A percentile compares a stretch with the other conserved stretches of the same genome.
These are phyloP conservation scores for Trametes meyenii DNA, from an alignment of 768 basidiomycete genomes.

Conservation along the genomic window DNA sequence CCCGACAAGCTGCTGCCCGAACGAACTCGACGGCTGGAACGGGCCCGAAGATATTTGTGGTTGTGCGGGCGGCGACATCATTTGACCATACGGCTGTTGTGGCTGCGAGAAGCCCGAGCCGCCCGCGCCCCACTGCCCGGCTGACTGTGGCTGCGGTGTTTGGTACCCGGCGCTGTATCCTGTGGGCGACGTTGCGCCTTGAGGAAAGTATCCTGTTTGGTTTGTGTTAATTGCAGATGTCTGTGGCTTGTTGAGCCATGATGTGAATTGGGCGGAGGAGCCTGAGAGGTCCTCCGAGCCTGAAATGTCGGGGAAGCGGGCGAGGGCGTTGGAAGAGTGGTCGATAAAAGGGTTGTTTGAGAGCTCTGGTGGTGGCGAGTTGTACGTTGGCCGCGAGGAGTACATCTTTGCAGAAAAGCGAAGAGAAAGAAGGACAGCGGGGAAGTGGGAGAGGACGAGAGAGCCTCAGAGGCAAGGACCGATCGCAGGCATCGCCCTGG, in stretches of 20 bases:
- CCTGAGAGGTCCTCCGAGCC: conserved; percentile 24
- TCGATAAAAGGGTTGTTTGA: conserved; percentile 74
- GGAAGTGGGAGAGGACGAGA: neutral
- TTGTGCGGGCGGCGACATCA: conserved; percentile 27
- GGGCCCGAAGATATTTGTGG: conserved; percentile 37
- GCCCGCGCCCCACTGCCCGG: conserved; percentile 13
- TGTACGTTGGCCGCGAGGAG: conserved; percentile 25
- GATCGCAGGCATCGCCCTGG: neutral
- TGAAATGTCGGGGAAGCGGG: conserved; percentile 68
- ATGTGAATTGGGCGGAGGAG: conserved; percentile 39
- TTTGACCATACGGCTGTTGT: conserved; percentile 18
- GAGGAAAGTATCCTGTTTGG: conserved; percentile 26
- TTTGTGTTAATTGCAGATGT: conserved; percentile 19
- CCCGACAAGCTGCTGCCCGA: conserved; percentile 56
- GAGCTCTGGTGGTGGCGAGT: conserved; percentile 35
- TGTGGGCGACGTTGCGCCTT: conserved; percentile 6
- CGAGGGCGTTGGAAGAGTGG: conserved; percentile 43
- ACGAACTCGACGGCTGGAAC: conserved; percentile 57
- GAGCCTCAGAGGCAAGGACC: neutral
- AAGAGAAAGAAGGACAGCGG: neutral
- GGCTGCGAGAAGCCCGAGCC: conserved; percentile 30
- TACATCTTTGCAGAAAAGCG: conserved; percentile 22
- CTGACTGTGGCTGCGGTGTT: conserved; percentile 15
- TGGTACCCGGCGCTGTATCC: conserved; percentile 19
- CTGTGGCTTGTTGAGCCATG: conserved; percentile 43